These are phyloP conservation scores for Acanthamoeba castellanii DNA, from an alignment of 208 protist genomes.

Conservation along the genomic window DNA sequence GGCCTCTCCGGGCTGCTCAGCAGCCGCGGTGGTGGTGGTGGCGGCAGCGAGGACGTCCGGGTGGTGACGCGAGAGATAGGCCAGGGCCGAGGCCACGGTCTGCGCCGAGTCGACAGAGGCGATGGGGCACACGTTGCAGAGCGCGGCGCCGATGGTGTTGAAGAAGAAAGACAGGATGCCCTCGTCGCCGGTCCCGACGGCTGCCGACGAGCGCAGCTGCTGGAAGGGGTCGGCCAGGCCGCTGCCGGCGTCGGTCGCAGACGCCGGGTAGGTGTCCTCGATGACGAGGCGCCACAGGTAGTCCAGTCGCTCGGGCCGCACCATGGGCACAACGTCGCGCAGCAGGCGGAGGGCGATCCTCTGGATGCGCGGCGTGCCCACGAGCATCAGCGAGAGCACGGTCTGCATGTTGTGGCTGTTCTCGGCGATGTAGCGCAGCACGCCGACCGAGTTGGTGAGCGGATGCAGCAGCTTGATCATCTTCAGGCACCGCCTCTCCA, in stretches of 20 bases:
- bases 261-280: conserved; percentile 8
- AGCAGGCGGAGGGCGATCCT: conserved; percentile 16
- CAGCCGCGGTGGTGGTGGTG: not conserved
- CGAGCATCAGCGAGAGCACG: conserved; percentile 53
- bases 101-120: not conserved
- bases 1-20: not conserved
- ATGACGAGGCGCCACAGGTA: conserved; percentile 50
- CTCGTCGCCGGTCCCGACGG: not conserved
- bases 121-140: conserved; percentile 56
- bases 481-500: conserved; percentile 17
- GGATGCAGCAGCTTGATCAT: conserved; percentile 25
- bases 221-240: not conserved
- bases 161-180: conserved; percentile 66
- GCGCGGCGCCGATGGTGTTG: conserved; percentile 35
- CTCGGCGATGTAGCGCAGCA: conserved; percentile 61
- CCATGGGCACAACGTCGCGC: conserved; percentile 18
- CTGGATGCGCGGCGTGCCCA: conserved; percentile 64
- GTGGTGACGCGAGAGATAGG: conserved; percentile 15
- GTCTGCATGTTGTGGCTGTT: conserved; percentile 68
- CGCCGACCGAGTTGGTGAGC: conserved; percentile 16
- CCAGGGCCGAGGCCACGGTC: conserved; percentile 19
- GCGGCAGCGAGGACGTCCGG: not conserved
- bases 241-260: not conserved
- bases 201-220: not conserved
- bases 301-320: conserved; percentile 30